Conservation (phyloP, 306 rosid species). For the Lathyrus oleraceus region DNA sequence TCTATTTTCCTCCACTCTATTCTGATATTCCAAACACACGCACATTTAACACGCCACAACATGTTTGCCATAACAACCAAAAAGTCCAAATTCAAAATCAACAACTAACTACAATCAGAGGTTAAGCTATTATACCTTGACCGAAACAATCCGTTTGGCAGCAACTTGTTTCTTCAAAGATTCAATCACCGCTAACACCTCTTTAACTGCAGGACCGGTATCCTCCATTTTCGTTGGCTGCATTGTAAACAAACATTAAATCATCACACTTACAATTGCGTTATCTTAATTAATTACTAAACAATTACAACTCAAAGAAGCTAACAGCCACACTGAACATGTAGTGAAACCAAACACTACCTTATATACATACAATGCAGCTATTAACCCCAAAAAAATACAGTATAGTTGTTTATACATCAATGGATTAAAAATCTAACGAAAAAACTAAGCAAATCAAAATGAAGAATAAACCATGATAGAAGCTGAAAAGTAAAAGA, state of each 20-base stretch:
- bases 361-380: slow-evolving; percentile 42
- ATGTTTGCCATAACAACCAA: background rate
- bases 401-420: background rate
- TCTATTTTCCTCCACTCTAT: slow-evolving; percentile 78
- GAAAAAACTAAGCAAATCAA: background rate
- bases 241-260: slow-evolving; percentile 22
- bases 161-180: slow-evolving; percentile 77
- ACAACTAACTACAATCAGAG: slow-evolving; percentile 16
- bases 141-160: slow-evolving; percentile 52
- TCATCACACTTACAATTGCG: background rate
- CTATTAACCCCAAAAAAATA: background rate
- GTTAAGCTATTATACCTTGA: slow-evolving; percentile 55
- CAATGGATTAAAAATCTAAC: slow-evolving; percentile 8
- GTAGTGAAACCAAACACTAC: background rate
- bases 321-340: no score
- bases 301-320: no score
- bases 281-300: background rate
- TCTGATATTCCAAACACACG: slow-evolving; percentile 49
- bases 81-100: slow-evolving; percentile 23
- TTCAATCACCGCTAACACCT: slow-evolving; percentile 64
- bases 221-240: slow-evolving; percentile 50
- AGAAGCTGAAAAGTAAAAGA: slow-evolving; percentile 19
- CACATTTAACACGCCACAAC: background rate
- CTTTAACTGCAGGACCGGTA: slow-evolving; percentile 44
- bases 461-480: background rate